Percentiles rank a stretch among this genome's conserved stretches.
Conservation (phyloP, 495 filamentous ascomycete genomes). For the Penicillium tannophilum region DNA sequence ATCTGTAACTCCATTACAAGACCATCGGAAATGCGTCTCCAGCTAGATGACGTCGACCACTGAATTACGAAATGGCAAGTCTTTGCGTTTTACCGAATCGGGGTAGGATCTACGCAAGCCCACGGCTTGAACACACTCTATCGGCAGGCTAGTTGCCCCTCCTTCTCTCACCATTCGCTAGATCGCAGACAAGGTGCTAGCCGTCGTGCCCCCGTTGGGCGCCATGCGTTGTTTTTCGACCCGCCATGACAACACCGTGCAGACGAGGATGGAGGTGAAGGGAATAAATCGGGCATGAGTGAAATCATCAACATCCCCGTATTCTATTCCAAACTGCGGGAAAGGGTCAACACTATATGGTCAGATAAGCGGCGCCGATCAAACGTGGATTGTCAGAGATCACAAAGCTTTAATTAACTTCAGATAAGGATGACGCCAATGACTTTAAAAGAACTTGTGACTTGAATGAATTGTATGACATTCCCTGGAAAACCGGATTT, state of each 20-base stretch:
- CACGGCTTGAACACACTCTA: background rate
- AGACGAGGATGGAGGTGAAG: background rate
- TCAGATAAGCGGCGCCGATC: background rate
- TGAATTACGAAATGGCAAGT: background rate
- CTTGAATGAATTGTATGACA: background rate
- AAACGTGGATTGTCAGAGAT: background rate
- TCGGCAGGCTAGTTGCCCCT: background rate
- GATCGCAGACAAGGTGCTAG: background rate
- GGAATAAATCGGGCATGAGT: background rate
- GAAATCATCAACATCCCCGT: background rate
- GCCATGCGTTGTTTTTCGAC: background rate
- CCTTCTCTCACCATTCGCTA: background rate
- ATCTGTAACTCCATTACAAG: background rate
- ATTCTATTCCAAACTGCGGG: background rate
- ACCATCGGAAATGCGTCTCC: too few relatives aligned
- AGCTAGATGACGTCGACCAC: background rate
- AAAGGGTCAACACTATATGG: background rate
- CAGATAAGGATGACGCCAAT: background rate
- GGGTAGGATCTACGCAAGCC: background rate
- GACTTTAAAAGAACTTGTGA: background rate
- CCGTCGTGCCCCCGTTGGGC: background rate
- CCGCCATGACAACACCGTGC: conserved; percentile 1
- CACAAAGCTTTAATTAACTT: background rate
- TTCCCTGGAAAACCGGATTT: background rate
- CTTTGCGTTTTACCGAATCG: background rate